These are phyloP conservation scores for Candida vaughaniae DNA, from an alignment of 805 yeast genomes.

Conservation along the genomic window DNA sequence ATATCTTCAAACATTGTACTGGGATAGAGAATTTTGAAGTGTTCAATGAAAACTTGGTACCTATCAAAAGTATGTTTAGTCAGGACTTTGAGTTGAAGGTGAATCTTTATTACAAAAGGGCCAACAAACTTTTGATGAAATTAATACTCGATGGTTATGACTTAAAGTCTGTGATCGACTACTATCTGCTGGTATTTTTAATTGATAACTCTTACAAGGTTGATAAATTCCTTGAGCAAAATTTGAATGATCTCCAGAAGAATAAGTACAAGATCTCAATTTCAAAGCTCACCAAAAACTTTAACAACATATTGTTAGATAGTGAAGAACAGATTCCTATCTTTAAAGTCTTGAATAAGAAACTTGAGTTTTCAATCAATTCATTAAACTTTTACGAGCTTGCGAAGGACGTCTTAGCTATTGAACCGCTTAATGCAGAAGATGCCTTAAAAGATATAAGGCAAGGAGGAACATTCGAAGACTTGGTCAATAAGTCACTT, in stretches of 20 bases:
- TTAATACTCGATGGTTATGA: conserved; percentile 62
- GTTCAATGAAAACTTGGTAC: conserved; percentile 25
- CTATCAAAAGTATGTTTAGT: conserved; percentile 31
- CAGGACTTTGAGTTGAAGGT: conserved; percentile 54
- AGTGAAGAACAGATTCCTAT: not conserved
- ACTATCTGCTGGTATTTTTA: conserved; percentile 58
- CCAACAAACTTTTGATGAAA: conserved; percentile 60
- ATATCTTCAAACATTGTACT: conserved; percentile 62
- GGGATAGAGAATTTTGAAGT: conserved; percentile 43
- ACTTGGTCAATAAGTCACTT: conserved; percentile 27
- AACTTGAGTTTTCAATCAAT: conserved; percentile 40
- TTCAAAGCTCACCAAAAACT: conserved; percentile 25
- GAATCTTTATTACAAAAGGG: conserved; percentile 59
- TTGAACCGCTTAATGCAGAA: conserved; percentile 55
- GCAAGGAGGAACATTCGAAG: conserved; percentile 24
- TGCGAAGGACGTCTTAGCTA: conserved; percentile 50
- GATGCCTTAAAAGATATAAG: conserved; percentile 41
- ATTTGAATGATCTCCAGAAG: conserved; percentile 54
- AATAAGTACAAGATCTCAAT: conserved; percentile 31
- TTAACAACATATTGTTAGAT: conserved; percentile 10
- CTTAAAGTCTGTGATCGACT: conserved; percentile 45
- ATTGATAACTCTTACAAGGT: conserved; percentile 51
- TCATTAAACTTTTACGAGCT: conserved; percentile 43
- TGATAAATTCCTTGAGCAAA: conserved; percentile 50
- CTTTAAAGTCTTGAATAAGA: conserved; percentile 9